Percentiles rank a stretch among this genome's conserved stretches.
Evolutionary conservation across 1,139 yeast genomes (phyloP).

Genomic region (Blastobotrys ciferrii): DNA sequence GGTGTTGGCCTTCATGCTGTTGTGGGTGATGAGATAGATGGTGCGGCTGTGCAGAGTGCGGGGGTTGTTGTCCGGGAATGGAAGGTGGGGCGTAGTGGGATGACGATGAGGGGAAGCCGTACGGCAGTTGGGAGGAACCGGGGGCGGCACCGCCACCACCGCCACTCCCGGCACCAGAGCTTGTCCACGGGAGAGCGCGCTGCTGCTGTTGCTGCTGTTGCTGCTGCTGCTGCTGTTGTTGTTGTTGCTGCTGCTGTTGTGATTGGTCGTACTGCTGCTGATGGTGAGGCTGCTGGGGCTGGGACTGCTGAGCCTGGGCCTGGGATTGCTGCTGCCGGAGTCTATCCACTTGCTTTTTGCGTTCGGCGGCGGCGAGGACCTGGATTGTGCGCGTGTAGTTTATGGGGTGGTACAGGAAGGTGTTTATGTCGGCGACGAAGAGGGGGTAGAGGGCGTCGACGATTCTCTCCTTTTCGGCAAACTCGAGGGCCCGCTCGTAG

Average conservation of each 20-base stretch:
- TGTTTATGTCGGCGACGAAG: slow-evolving; percentile 78
- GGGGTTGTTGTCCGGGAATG: not conserved
- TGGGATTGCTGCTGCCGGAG: slow-evolving; percentile 24
- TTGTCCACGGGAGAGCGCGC: slow-evolving; percentile 11
- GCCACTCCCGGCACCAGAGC: slow-evolving; percentile 4
- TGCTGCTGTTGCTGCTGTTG: slow-evolving; percentile 16
- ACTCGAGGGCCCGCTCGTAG: slow-evolving; percentile 81
- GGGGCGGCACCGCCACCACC: too few species aligned
- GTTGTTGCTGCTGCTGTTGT: slow-evolving; percentile 16
- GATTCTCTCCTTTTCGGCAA: slow-evolving; percentile 85
- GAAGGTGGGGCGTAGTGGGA: not conserved
- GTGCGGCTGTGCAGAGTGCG: slow-evolving; percentile 2
- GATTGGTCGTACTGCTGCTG: slow-evolving; percentile 16
- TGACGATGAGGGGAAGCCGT: slow-evolving; percentile 2
- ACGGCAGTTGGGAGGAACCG: not conserved
- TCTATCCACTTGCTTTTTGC: slow-evolving; percentile 31
- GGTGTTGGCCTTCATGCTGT: not conserved
- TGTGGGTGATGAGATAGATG: not conserved
- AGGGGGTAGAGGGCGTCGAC: slow-evolving; percentile 80
- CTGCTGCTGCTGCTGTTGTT: slow-evolving; percentile 15
- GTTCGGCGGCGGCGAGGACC: slow-evolving; percentile 38
- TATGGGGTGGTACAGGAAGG: slow-evolving; percentile 32
- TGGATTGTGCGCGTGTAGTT: slow-evolving; percentile 39
- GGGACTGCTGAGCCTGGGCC: slow-evolving; percentile 18
- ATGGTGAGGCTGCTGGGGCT: slow-evolving; percentile 19